phyloP scores from a whole-genome alignment of 2,329 filamentous ascomycete genomes.

The Alternaria dauci region DNA sequence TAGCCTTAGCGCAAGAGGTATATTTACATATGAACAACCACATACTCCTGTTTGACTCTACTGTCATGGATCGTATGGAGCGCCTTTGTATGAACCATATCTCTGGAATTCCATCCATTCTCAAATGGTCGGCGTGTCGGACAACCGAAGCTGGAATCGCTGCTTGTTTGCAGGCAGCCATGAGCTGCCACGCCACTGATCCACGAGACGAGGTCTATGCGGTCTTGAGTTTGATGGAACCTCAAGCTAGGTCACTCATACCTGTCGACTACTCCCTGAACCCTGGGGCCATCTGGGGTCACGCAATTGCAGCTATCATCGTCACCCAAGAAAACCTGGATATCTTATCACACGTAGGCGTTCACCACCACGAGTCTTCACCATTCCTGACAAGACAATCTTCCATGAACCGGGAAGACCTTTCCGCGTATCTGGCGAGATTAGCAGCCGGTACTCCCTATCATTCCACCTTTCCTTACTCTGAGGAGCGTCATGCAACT shows the following conservation, averaged over 20 bases:
- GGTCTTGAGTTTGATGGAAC: slow-evolving; percentile 17
- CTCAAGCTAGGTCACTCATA: slow-evolving; percentile 1
- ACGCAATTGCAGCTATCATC: not conserved
- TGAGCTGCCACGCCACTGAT: slow-evolving; percentile 1
- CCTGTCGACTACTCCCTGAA: slow-evolving; percentile 14
- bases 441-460: no score
- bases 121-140: not conserved
- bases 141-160: not conserved
- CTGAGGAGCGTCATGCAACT: no score
- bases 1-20: slow-evolving; percentile 17
- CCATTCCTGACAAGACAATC: no score
- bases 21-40: slow-evolving; percentile 12
- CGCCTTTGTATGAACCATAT: not conserved
- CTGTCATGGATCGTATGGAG: not conserved
- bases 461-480: no score
- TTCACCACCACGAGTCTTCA: no score
- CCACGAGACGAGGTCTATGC: slow-evolving; percentile 20
- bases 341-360: not conserved
- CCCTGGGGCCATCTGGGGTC: not conserved
- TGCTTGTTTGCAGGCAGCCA: not conserved
- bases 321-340: not conserved
- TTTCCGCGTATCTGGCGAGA: no score
- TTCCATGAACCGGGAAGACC: no score
- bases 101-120: not conserved
- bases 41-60: not conserved